Percentiles rank a stretch among this genome's conserved stretches.
Evolutionary conservation across 2,329 filamentous ascomycete species (phyloP).

Genomic region (Fusarium nodosum): DNA sequence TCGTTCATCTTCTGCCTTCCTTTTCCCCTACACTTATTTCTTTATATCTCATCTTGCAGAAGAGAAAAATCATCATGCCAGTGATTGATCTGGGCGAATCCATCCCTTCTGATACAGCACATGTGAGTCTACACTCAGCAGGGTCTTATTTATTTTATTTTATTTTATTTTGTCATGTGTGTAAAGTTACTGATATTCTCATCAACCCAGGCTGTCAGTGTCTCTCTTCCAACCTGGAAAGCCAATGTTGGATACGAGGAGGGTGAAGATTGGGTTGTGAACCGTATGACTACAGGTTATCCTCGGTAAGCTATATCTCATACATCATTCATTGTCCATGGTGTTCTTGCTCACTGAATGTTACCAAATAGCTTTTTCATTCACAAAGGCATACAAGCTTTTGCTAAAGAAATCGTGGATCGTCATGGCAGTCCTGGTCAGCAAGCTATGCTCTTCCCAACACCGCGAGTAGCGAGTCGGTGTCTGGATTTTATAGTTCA

Average conservation of each 20-base stretch:
- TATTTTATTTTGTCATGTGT: constrained; percentile 5
- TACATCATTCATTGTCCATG: background rate
- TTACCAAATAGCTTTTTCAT: constrained; percentile 85
- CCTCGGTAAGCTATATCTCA: constrained; percentile 70
- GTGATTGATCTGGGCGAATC: constrained; percentile 73
- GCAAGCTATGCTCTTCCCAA: constrained; percentile 87
- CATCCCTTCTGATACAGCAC: constrained; percentile 82
- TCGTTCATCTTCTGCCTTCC: background rate
- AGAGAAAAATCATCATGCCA: constrained; percentile 56
- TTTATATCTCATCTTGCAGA: background rate
- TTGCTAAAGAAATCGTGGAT: constrained; percentile 76
- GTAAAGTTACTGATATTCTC: constrained; percentile 1
- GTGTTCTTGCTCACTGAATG: constrained; percentile 28
- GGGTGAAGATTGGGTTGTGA: constrained; percentile 86
- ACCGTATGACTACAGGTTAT: constrained; percentile 90
- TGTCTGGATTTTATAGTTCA: constrained; percentile 80
- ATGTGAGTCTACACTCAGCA: constrained; percentile 67
- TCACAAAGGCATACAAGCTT: constrained; percentile 82
- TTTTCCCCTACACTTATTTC: background rate
- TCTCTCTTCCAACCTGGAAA: constrained; percentile 93
- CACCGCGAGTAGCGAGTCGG: constrained; percentile 74
- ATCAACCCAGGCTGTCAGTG: constrained; percentile 83
- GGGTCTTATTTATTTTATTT: too few relatives aligned
- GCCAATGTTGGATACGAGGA: constrained; percentile 95
- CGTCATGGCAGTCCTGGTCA: constrained; percentile 73